phyloP scores from a whole-genome alignment of 1,284 basidiomycete species.

The Papiliotrema nemorosa region DNA sequence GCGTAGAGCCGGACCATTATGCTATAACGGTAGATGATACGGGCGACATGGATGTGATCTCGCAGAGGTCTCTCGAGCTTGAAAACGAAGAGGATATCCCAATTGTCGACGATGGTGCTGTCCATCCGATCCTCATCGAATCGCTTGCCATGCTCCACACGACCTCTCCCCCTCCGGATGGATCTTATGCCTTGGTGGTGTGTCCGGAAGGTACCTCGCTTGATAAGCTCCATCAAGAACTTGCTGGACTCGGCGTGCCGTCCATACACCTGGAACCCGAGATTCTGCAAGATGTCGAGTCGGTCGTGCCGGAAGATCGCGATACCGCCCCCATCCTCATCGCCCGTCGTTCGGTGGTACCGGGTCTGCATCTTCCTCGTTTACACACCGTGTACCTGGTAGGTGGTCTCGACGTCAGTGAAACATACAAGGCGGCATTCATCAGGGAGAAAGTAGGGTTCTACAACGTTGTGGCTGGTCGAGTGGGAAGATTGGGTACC shows the following conservation, averaged over 20 bases:
- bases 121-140: conserved; percentile 16
- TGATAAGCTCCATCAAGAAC: conserved; percentile 10
- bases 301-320: conserved; percentile 1
- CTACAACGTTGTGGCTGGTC: conserved; percentile 27
- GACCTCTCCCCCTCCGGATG: conserved; percentile 22
- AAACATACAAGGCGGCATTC: conserved; percentile 15
- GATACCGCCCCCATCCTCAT: conserved; percentile 10
- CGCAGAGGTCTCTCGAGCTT: not conserved
- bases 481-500: conserved; percentile 31
- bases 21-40: conserved; percentile 18
- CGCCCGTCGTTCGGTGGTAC: conserved; percentile 18
- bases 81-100: not conserved
- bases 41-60: conserved; percentile 10
- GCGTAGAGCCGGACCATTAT: conserved; percentile 20
- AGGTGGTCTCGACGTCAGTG: conserved; percentile 27
- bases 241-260: conserved; percentile 17
- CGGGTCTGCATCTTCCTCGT: conserved; percentile 28
- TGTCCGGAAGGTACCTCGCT: conserved; percentile 26
- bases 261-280: conserved; percentile 15
- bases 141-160: conserved; percentile 28
- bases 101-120: not conserved
- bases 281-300: conserved; percentile 10
- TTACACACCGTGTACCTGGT: conserved; percentile 34
- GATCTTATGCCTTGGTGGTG: conserved; percentile 22
- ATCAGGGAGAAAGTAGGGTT: conserved; percentile 9